Evolutionary conservation across 1,284 basidiomycete species (phyloP), one percentile per base, ranked within the genome.

Genomic region (Ganoderma sinense): DNA sequence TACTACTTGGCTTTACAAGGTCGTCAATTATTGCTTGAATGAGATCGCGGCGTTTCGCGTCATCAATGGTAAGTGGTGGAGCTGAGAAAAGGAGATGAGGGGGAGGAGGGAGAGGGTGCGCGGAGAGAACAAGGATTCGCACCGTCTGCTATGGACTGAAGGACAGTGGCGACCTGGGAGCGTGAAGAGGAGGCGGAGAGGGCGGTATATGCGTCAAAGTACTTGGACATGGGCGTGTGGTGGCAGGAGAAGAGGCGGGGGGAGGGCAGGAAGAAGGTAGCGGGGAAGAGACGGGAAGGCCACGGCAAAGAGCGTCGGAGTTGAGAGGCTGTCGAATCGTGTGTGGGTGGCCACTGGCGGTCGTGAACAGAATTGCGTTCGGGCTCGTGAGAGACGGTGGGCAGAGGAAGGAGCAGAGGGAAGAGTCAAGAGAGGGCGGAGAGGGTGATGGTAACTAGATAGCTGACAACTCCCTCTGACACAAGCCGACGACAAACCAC

Each of bases 21-120:
- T 94, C 93, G 69, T 85, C 82, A 18, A 94, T 77, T 40, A 94
- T 83, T 13, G 82, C 78, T 69, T 87, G 83, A 33, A 91, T 83
- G 56, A 91, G 82, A n/a, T 84, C 79, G 63, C 84, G 80, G 65
- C 87, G 86, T 69, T 81, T 80, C 26, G 78, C 68, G 20, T 79
- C 73, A 75, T 86, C 83, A 67, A 91, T 81, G 53, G 84, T 78
- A 45, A 86, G 84, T 8, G 83, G 81, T 29, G 82, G 77, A 8
- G 82, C 85, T 85, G 40, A 33, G 53, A 41, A 51, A 60, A 4
- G 31, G 36, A 39, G 14, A 31, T 67, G 33, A 36, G 18, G n/a
- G 56, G 45, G 63, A 51, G 40, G 53, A 26, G 48, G 41, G 56
- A 16, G 13, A 62, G 45, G 56, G n/a, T 64, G 55, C 31, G 36